Evolutionary conservation across 768 basidiomycete genomes (phyloP).

Genomic region (Suillus cothurnatus): DNA sequence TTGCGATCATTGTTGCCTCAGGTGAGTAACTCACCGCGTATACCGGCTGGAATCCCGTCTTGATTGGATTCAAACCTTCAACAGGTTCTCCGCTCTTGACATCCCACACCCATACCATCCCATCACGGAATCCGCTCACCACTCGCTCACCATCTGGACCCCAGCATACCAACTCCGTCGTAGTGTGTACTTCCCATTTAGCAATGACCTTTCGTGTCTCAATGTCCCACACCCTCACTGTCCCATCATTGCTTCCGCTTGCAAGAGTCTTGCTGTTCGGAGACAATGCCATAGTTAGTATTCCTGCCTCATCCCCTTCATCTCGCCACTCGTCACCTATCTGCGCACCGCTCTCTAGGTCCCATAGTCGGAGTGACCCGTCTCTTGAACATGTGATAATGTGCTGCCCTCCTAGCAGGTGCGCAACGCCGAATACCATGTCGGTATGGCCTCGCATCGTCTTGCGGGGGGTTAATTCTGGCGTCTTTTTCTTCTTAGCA

Average conservation of each 20-base stretch:
- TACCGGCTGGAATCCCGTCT: not conserved
- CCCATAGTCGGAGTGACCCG: too few species aligned
- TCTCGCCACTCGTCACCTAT: too few species aligned
- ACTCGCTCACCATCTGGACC: too few species aligned
- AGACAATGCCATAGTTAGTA: not conserved
- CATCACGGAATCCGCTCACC: too few species aligned
- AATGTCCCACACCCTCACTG: not conserved
- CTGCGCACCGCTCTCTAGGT: too few species aligned
- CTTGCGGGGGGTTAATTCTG: too few species aligned
- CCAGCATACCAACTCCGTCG: not conserved
- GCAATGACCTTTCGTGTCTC: conserved; percentile 1
- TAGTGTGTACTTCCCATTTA: too few species aligned
- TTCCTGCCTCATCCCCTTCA: not conserved
- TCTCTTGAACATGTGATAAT: too few species aligned
- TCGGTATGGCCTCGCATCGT: too few species aligned
- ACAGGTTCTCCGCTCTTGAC: not conserved
- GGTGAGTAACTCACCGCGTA: not conserved
- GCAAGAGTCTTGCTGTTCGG: not conserved
- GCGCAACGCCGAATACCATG: too few species aligned
- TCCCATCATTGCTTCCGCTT: conserved; percentile 10
- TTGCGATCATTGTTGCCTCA: not conserved
- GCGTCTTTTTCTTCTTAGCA: too few species aligned
- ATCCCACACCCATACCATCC: not conserved
- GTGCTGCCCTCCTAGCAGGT: too few species aligned
- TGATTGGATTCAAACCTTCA: not conserved